A percentile compares a stretch with the other conserved stretches of the same genome.
phyloP scores from a whole-genome alignment of 1,284 basidiomycete genomes.

The Fistulina hepatica region DNA sequence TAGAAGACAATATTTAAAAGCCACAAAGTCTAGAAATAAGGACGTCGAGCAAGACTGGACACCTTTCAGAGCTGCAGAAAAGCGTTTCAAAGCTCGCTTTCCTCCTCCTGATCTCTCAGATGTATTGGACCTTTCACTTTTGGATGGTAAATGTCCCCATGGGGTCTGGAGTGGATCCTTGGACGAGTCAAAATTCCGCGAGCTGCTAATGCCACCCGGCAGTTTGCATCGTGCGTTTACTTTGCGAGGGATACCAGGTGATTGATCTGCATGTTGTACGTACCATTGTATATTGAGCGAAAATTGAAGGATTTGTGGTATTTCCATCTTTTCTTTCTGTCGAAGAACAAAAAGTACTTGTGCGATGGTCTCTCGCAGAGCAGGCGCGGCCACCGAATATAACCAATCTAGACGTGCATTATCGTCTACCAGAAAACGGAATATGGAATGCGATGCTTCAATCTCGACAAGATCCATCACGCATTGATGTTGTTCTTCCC shows the following conservation, averaged over 20 bases:
- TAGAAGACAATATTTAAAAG: constrained; percentile 42
- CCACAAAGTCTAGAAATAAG: constrained; percentile 40
- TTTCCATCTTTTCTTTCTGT: constrained; percentile 61
- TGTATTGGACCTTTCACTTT: constrained; percentile 52
- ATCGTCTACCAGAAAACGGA: constrained; percentile 57
- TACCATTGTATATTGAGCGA: constrained; percentile 14
- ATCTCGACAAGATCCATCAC: constrained; percentile 19
- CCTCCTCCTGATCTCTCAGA: constrained; percentile 60
- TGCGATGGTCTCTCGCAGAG: constrained; percentile 58
- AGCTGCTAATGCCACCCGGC: too few species aligned
- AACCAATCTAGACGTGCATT: constrained; percentile 81
- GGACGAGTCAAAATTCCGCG: constrained; percentile 23
- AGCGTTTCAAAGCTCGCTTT: constrained; percentile 64
- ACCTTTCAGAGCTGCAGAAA: constrained; percentile 64
- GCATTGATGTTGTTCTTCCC: not conserved
- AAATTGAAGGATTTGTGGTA: constrained; percentile 61
- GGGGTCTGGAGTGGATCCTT: too few species aligned
- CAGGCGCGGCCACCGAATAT: constrained; percentile 75
- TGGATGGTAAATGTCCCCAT: too few species aligned
- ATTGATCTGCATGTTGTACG: constrained; percentile 18
- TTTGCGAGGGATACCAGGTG: constrained; percentile 48
- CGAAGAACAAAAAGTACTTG: constrained; percentile 51
- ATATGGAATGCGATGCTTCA: constrained; percentile 57
- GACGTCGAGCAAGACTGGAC: constrained; percentile 47
- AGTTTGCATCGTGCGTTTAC: constrained; percentile 40